Base-by-base conservation (phyloP, 2,329 filamentous ascomycete species). In the Eutypella sp. region DNA sequence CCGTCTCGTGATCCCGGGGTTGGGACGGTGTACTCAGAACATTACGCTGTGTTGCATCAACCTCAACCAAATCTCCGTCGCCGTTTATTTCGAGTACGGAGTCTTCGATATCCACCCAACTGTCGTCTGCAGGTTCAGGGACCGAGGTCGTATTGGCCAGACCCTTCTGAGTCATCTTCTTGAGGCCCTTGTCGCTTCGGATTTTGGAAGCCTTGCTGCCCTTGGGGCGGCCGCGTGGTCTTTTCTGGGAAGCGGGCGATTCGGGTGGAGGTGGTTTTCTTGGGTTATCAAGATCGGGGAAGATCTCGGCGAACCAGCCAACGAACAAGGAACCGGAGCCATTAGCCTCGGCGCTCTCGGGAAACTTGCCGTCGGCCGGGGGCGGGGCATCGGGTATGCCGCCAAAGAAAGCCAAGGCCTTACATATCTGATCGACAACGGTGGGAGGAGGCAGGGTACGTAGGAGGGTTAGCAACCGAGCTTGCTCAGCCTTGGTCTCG, bases 271-370 rank as follows among this genome's bases (percentile, higher is more conserved):
- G 55, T 6, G 48, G 47, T 13, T 57, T 55, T 36, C 60, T 61
- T 48, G 56, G 58, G 49, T 55, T 43, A 15, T 61, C 64, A 46
- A 63, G 61, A 29, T 65, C 68, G 16, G 80, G 80, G 49, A 84
- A 85, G 44, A 85, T 81, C 56, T 84, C 81, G 11, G 78, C 68
- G 38, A 84, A 64, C 80, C 81, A 84, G 18, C 77, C 75, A 24
- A 85, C 70, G 47, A 84, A 79, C 10, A 79, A 64, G 18, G 73
- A 71, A 2, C 81, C 81, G 1, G 74, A 66, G 3, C 81, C 80
- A 57, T 82, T 82, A 11, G 70, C 70, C 40, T 73, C 69, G 9
- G 70, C 73, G 52, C 81, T 84, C 22, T 70, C 66, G 2, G 81
- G 80, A 43, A 83, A 84, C 2, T 62, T 65, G 15, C 67, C 71